Evolutionary conservation across 768 basidiomycete species (phyloP), one percentile per base, ranked within the genome.

Genomic region (Rhizopogon vinicolor): DNA sequence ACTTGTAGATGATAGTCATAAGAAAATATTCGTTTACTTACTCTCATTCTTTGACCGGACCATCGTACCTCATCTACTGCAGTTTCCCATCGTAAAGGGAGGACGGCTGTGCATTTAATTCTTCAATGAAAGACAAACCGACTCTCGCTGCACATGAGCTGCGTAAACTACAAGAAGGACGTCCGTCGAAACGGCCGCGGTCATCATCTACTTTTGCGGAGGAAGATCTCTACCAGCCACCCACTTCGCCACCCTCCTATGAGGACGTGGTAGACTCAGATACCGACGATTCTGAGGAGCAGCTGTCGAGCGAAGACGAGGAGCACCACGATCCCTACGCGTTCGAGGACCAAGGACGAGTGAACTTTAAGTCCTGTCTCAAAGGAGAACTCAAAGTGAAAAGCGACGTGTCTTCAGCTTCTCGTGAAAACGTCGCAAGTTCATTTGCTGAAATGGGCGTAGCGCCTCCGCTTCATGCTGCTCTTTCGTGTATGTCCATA

Each of bases 401-500:
- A 33, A 60, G 61, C 39, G 56, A 39, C 5, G 57, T 59, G 40
- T 63, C 66, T 46, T 68, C 68, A 25, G 57, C 66, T 43, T 52
- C 60, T 6, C 49, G 62, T 56, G 44, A 58, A 55, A 16, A 58
- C 54, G 43, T 55, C 18, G 40, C 52, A 48, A 41, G 60, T 35
- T 75, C 80, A 16, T 91, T 89, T 58, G 64, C 70, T 14, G 75
- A 79, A 2, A 73, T 91, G 56, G 85, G 83, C 2, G 77, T 91
- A 57, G 85, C 84, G 0, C 55, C 75, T 2, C 65, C 75, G 3
- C 75, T 99, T 35, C 80, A 85, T 52, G 63, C 73, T 13, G 85
- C 92, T 1, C 76, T 98, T 52, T 73, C 71, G 31, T 78, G 81
- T 37, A 93, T 99, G 88, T 91, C 93, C 13, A 98, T 98, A 57